Conservation (phyloP, 1,139 yeast species). For the Nakaseomyces bracarensis region DNA sequence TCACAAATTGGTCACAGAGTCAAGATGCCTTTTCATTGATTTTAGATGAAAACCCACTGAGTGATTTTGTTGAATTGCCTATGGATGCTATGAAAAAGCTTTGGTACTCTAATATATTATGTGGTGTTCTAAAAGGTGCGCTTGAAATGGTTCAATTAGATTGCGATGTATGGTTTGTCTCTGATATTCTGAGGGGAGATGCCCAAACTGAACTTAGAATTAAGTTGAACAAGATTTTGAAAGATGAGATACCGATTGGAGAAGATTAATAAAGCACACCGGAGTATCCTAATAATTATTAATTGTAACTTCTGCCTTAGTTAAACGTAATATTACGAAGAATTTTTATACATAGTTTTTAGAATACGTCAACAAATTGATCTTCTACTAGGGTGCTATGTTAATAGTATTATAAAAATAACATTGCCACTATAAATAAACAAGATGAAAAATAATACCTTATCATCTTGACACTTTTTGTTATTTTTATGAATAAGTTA, state of each 20-base stretch:
- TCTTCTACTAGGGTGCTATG: too few relatives aligned
- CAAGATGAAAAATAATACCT: too few relatives aligned
- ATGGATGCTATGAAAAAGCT: constrained; percentile 61
- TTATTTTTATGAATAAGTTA: too few relatives aligned
- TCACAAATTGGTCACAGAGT: constrained; percentile 72
- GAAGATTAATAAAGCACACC: constrained; percentile 66
- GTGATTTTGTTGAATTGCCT: constrained; percentile 92
- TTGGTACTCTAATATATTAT: constrained; percentile 87
- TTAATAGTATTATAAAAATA: too few relatives aligned
- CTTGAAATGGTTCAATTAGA: constrained; percentile 94
- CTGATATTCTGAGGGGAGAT: constrained; percentile 79
- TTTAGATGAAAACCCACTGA: constrained; percentile 78
- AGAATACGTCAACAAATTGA: too few relatives aligned
- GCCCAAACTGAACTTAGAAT: constrained; percentile 71
- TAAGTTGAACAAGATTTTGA: constrained; percentile 60
- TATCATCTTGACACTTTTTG: too few relatives aligned
- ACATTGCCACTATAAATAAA: too few relatives aligned
- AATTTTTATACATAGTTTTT: too few relatives aligned
- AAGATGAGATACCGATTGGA: constrained; percentile 96
- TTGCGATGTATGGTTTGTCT: constrained; percentile 72
- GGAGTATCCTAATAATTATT: too few relatives aligned
- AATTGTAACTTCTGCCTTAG: too few relatives aligned
- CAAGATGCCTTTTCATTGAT: constrained; percentile 66
- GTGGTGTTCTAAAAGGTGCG: constrained; percentile 88
- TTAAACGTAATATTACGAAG: too few relatives aligned